Percentiles rank a stretch among this genome's conserved stretches.
These are phyloP conservation scores for Jatropha curcas DNA, from an alignment of 345 rosid genomes.

Conservation along the genomic window DNA sequence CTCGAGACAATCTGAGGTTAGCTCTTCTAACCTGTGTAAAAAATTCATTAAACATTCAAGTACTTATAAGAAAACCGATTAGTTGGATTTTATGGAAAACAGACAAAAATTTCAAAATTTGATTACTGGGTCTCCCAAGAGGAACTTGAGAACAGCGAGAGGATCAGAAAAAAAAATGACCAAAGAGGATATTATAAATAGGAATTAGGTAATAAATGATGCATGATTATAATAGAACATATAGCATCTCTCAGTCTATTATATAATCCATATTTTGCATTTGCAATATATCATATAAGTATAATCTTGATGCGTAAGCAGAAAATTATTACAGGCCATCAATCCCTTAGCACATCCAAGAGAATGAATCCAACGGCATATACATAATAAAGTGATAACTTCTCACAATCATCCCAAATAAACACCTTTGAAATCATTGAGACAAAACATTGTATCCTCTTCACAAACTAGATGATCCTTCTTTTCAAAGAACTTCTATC, in stretches of 20 bases:
- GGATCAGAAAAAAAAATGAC: neutral
- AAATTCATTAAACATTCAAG: slow-evolving; percentile 11
- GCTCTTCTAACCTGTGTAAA: slow-evolving; percentile 67
- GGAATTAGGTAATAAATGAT: neutral
- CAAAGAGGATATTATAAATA: neutral
- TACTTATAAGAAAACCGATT: neutral
- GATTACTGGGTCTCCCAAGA: neutral
- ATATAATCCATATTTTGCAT: neutral
- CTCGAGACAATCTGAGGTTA: slow-evolving; percentile 54
- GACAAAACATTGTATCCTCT: neutral
- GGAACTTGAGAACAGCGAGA: neutral
- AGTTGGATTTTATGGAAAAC: slow-evolving; percentile 7
- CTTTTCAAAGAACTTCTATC: neutral
- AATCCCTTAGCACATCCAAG: neutral
- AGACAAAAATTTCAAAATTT: neutral
- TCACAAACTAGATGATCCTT: neutral
- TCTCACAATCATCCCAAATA: neutral
- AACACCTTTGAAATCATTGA: neutral
- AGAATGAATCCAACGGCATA: neutral
- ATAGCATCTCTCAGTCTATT: neutral
- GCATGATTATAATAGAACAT: too few species aligned
- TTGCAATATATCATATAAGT: neutral
- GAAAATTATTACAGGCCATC: neutral
- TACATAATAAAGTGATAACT: neutral
- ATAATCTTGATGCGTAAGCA: too few species aligned